A percentile compares a stretch with the other conserved stretches of the same genome.
These are phyloP conservation scores for Claviceps sp. DNA, from an alignment of 2,329 filamentous ascomycete species.

Conservation along the genomic window DNA sequence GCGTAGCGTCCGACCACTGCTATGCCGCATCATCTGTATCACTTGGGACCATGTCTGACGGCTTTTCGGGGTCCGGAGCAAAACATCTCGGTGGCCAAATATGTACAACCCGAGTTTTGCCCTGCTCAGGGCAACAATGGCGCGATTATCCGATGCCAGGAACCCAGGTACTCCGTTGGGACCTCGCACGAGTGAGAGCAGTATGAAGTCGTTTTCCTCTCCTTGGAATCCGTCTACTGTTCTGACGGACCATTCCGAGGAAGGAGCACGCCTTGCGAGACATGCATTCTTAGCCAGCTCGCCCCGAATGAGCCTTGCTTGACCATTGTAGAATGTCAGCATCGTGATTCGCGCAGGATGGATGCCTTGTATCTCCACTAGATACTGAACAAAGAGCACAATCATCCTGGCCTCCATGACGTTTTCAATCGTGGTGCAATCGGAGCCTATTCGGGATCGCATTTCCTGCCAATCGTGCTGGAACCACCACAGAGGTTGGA, in stretches of 20 bases:
- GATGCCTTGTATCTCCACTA: slow-evolving; percentile 45
- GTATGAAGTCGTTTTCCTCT: slow-evolving; percentile 74
- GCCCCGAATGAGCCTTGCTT: slow-evolving; percentile 51
- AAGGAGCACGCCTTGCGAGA: slow-evolving; percentile 9
- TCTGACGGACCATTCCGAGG: slow-evolving; percentile 42
- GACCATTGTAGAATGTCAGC: slow-evolving; percentile 79
- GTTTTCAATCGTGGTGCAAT: slow-evolving; percentile 52
- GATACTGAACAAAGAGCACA: slow-evolving; percentile 55
- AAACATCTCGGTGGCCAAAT: slow-evolving; percentile 58
- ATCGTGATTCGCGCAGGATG: slow-evolving; percentile 53
- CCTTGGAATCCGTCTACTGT: slow-evolving; percentile 88
- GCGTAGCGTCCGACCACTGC: slow-evolving; percentile 15
- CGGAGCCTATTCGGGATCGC: slow-evolving; percentile 42
- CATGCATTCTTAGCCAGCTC: slow-evolving; percentile 23
- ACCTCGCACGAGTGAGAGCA: slow-evolving; percentile 70
- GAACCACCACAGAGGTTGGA: slow-evolving; percentile 28
- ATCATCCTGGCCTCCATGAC: slow-evolving; percentile 63
- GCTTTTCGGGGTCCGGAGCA: slow-evolving; percentile 30
- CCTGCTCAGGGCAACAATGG: slow-evolving; percentile 49
- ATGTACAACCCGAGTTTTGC: slow-evolving; percentile 71
- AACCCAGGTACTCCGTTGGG: slow-evolving; percentile 55
- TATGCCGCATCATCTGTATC: slow-evolving; percentile 24
- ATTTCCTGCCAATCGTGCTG: slow-evolving; percentile 32
- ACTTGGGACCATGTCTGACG: slow-evolving; percentile 27
- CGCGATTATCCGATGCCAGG: slow-evolving; percentile 46